phyloP scores from a whole-genome alignment of 2,329 filamentous ascomycete species.

The Pseudogymnoascus sp. region DNA sequence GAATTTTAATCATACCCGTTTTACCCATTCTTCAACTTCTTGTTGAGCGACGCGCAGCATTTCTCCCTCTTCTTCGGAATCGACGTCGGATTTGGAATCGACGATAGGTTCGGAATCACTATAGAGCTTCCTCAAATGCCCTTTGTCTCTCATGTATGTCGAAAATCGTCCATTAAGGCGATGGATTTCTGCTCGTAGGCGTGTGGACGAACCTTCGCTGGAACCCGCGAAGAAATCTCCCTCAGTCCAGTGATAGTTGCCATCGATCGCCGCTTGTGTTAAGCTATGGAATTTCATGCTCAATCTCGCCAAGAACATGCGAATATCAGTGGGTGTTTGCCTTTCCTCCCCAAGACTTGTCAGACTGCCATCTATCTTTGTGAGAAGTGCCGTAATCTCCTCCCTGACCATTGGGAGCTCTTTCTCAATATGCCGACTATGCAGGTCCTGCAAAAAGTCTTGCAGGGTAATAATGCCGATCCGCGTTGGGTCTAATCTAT shows the following conservation, averaged over 20 bases:
- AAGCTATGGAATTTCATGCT: conserved; percentile 24
- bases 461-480: conserved; percentile 20
- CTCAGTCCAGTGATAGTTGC: conserved; percentile 20
- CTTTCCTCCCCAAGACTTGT: conserved; percentile 17
- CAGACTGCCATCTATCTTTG: conserved; percentile 12
- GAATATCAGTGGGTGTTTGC: conserved; percentile 17
- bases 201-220: conserved; percentile 12
- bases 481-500: conserved; percentile 17
- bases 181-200: conserved; percentile 27
- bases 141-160: conserved; percentile 13
- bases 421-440: conserved; percentile 26
- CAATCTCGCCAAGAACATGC: conserved; percentile 19
- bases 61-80: neutral
- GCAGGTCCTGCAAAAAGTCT: conserved; percentile 19
- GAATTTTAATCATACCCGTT: conserved; percentile 11
- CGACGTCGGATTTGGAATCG: neutral
- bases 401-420: conserved; percentile 26
- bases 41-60: neutral
- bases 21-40: conserved; percentile 12
- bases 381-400: conserved; percentile 20
- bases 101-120: neutral
- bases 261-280: conserved; percentile 22
- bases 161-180: conserved; percentile 22
- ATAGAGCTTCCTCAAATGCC: conserved; percentile 3
- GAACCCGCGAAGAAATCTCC: conserved; percentile 11